phyloP scores from a whole-genome alignment of 306 rosid genomes.

The Lagenaria siceraria region DNA sequence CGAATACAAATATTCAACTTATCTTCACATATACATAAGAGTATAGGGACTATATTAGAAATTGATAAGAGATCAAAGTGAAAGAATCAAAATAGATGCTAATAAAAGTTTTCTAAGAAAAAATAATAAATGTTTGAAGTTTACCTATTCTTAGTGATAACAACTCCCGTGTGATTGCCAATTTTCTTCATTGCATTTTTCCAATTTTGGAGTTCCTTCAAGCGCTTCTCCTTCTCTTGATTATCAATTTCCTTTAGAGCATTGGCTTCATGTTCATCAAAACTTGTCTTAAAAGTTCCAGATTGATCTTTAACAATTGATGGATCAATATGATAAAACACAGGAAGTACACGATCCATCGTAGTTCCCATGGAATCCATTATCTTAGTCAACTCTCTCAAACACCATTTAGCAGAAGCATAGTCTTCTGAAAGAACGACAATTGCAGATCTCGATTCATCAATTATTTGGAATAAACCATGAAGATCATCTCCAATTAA shows the following conservation, averaged over 20 bases:
- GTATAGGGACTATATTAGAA: too few relatives aligned
- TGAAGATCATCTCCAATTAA: background rate
- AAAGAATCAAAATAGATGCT: background rate
- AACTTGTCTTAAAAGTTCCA: background rate
- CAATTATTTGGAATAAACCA: background rate
- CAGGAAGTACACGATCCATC: background rate
- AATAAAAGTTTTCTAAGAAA: background rate
- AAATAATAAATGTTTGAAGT: background rate
- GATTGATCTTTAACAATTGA: background rate
- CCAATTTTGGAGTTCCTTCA: background rate
- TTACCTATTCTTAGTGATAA: background rate
- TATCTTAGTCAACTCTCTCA: background rate
- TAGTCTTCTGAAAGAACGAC: background rate
- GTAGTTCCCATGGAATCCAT: background rate
- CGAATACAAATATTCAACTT: too few relatives aligned
- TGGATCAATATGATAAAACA: background rate
- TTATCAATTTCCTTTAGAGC: background rate
- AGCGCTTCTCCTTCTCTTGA: background rate
- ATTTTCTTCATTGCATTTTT: background rate
- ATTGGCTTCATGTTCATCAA: background rate
- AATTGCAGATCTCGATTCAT: background rate
- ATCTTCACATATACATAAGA: too few relatives aligned
- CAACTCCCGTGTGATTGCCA: background rate
- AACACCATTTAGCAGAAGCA: background rate
- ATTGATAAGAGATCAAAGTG: too few relatives aligned